These are phyloP conservation scores for Paracorniculantispora psalliotae DNA, from an alignment of 2,329 filamentous ascomycete genomes.

Conservation along the genomic window DNA sequence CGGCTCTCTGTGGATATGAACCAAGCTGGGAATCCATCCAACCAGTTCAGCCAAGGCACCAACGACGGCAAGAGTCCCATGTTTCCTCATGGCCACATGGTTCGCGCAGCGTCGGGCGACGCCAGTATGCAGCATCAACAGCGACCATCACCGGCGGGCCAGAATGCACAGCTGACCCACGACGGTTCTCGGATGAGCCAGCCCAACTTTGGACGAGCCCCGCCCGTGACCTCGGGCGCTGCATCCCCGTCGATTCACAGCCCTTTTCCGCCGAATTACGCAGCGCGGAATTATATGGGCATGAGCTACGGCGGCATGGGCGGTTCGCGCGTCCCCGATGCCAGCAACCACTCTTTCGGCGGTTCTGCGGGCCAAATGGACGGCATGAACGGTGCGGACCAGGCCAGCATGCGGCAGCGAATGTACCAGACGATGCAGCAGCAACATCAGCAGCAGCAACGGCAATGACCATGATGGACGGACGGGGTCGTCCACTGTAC, in stretches of 20 bases:
- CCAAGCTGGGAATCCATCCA: neutral
- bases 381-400: conserved; percentile 2
- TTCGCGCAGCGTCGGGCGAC: conserved; percentile 7
- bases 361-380: conserved; percentile 8
- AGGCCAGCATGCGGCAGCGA: conserved; percentile 11
- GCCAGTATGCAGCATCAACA: conserved; percentile 10
- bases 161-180: conserved; percentile 2
- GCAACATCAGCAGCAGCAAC: conserved; percentile 11
- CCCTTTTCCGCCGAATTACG: conserved; percentile 5
- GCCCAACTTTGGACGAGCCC: neutral
- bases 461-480: conserved; percentile 2
- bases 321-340: neutral
- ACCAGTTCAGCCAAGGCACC: neutral
- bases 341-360: conserved; percentile 6
- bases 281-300: conserved; percentile 7
- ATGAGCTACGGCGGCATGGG: conserved; percentile 7
- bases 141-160: conserved; percentile 6
- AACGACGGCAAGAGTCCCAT: conserved; percentile 9
- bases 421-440: conserved; percentile 14
- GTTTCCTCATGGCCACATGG: conserved; percentile 11
- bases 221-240: conserved; percentile 1
- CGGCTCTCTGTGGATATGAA: conserved; percentile 11
- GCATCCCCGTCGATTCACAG: conserved; percentile 9
- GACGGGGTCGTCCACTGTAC: conserved; percentile 1
- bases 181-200: conserved; percentile 6